These are phyloP conservation scores for Cryphonectria naterciae DNA, from an alignment of 2,329 filamentous ascomycete species.

Conservation along the genomic window DNA sequence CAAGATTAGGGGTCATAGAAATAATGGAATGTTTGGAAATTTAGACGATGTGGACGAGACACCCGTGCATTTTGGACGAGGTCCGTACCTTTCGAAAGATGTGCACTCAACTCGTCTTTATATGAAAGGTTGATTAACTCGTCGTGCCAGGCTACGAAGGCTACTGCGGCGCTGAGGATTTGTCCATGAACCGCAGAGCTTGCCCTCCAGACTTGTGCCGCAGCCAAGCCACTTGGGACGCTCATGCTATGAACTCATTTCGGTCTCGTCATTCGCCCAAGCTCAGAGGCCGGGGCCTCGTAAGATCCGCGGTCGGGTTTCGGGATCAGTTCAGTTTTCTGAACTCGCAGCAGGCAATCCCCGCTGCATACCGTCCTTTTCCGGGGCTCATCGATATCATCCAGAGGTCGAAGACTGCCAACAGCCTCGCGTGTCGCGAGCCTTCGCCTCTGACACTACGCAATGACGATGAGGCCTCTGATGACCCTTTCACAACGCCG, in stretches of 20 bases:
- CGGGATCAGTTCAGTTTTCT: slow-evolving; percentile 21
- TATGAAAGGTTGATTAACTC: neutral
- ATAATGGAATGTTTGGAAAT: slow-evolving; percentile 7
- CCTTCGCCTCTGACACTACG: neutral
- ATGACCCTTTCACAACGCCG: slow-evolving; percentile 16
- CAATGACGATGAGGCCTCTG: neutral
- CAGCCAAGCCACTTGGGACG: neutral
- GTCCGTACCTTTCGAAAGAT: slow-evolving; percentile 20
- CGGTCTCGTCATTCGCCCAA: slow-evolving; percentile 12
- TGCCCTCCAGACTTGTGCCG: slow-evolving; percentile 10
- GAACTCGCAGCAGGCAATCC: slow-evolving; percentile 12
- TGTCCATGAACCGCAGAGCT: neutral
- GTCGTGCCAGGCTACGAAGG: neutral
- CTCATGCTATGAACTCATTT: slow-evolving; percentile 4
- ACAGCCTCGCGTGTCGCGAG: neutral
- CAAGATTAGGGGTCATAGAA: slow-evolving; percentile 40
- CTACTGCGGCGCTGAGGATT: neutral
- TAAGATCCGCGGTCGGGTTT: slow-evolving; percentile 21
- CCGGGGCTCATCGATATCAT: slow-evolving; percentile 24
- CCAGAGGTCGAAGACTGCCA: slow-evolving; percentile 16
- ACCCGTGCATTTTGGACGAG: slow-evolving; percentile 18
- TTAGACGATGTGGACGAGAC: slow-evolving; percentile 13
- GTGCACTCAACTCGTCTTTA: neutral
- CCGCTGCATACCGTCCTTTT: slow-evolving; percentile 19
- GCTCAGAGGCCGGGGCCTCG: slow-evolving; percentile 12